A percentile compares a stretch with the other conserved stretches of the same genome.
These are phyloP conservation scores for Pisolithus thermaeus DNA, from an alignment of 1,284 basidiomycete species.

Conservation along the genomic window DNA sequence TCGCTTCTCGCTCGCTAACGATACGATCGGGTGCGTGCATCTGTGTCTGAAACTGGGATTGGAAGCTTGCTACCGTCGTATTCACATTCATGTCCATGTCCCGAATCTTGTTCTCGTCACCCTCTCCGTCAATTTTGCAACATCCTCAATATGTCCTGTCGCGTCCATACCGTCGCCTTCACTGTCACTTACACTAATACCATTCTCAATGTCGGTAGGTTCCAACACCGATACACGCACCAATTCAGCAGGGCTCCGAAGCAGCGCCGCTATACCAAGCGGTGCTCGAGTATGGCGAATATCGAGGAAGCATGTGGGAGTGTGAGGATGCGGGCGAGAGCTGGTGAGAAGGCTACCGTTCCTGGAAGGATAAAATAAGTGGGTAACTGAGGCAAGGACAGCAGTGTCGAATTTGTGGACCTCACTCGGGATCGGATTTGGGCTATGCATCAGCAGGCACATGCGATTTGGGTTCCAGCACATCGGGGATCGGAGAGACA, in stretches of 20 bases:
- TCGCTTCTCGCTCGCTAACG: neutral
- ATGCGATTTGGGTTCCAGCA: neutral
- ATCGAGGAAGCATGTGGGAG: conserved; percentile 38
- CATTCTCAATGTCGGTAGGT: no score
- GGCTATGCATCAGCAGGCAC: no score
- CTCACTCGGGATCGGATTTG: no score
- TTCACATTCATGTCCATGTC: no score
- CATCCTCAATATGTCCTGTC: conserved; percentile 22
- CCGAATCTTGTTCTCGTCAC: neutral
- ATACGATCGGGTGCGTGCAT: neutral
- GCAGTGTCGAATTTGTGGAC: neutral
- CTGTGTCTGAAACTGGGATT: no score
- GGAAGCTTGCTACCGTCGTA: no score
- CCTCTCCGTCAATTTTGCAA: conserved; percentile 10
- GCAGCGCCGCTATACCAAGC: conserved; percentile 64
- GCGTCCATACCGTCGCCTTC: neutral
- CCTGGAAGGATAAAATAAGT: neutral
- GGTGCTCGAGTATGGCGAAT: conserved; percentile 38
- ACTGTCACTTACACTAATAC: no score
- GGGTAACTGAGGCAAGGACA: neutral
- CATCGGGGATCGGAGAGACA: neutral
- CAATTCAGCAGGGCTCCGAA: conserved; percentile 56
- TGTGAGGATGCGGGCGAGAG: conserved; percentile 7
- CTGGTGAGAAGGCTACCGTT: neutral
- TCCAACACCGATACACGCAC: no score